Base-by-base conservation (phyloP, 2,329 filamentous ascomycete genomes). In the Cercospora berteroae region DNA sequence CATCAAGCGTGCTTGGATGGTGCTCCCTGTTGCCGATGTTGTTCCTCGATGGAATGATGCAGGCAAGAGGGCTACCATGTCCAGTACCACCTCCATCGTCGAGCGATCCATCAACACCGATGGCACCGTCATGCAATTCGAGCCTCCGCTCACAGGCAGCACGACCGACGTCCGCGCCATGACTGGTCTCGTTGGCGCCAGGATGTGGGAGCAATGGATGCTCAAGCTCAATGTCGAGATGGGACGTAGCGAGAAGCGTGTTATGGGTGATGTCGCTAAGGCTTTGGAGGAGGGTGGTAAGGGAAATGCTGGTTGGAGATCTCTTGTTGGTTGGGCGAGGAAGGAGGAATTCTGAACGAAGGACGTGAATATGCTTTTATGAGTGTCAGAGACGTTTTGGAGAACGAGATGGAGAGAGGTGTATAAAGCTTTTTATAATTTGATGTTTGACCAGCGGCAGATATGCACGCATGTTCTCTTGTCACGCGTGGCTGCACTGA, bases 151-250 rank as follows among this genome's bases (percentile, higher is more conserved):
- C 52, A 77, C 75, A 20, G 78, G 78, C 33, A 77, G 73, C 60
- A 79, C 77, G 8, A 69, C 70, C 25, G 76, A 77, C 56, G 77
- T 78, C n/a, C 73, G 75, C 20, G 77, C 77, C 48, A 83, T 97
- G 71, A 90, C 91, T 12, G 94, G 94, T 20, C 81, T 98, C 48
- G 88, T 94, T 0, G 95, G 93, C 4, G 89, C 90, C 27, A 95
- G 93, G 89, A 89, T 89, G 78, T 99, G 94, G 94, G 95, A 99
- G 85, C 91, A 92, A 78, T 99, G 95, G 95, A 86, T 98, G 79
- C 82, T 97, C 72, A 92, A 93, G 76, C 86, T 94, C 74, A 91
- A 95, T 81, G 87, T 90, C 81, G 94, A 97, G 83, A 95, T 92
- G 76, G 90, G 91, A 27, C 89, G 92, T 76, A 83, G 83, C 36